phyloP scores from a whole-genome alignment of 2,329 filamentous ascomycete genomes.

The Gliomastix tumulicola region DNA sequence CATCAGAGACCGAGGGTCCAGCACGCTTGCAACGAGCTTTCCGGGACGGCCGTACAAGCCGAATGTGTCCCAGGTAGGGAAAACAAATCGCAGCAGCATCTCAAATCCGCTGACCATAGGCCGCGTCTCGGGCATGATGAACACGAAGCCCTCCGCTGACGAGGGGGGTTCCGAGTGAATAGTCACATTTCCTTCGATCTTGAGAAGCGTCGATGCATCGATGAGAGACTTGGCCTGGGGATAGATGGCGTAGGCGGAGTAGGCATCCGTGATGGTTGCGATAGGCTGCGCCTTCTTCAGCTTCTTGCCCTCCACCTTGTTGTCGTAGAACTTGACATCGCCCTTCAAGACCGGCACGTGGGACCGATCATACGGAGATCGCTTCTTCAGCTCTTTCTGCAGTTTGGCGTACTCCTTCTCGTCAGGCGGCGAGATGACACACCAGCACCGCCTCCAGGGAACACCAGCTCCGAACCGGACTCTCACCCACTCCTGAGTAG shows the following conservation, averaged over 20 bases:
- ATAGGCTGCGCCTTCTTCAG: slow-evolving; percentile 89
- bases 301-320: slow-evolving; percentile 66
- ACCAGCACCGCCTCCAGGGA: slow-evolving; percentile 95
- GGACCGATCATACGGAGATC: slow-evolving; percentile 74
- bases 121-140: slow-evolving; percentile 92
- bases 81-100: slow-evolving; percentile 87
- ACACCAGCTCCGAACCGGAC: slow-evolving; percentile 94
- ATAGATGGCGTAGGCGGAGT: slow-evolving; percentile 91
- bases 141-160: slow-evolving; percentile 86
- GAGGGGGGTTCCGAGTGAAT: slow-evolving; percentile 75
- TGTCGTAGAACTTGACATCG: slow-evolving; percentile 91
- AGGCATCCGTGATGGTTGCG: slow-evolving; percentile 84
- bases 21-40: slow-evolving; percentile 77
- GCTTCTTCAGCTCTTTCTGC: slow-evolving; percentile 76
- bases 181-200: slow-evolving; percentile 85
- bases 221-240: slow-evolving; percentile 91
- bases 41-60: slow-evolving; percentile 83
- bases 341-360: slow-evolving; percentile 66
- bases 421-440: slow-evolving; percentile 84
- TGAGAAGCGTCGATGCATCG: slow-evolving; percentile 88
- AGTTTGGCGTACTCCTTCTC: slow-evolving; percentile 85
- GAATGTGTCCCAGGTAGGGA: slow-evolving; percentile 92
- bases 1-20: slow-evolving; percentile 88
- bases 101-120: slow-evolving; percentile 93
- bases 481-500: slow-evolving; percentile 86